phyloP scores from a whole-genome alignment of 768 basidiomycete genomes.

The Naganishia onofrii region DNA sequence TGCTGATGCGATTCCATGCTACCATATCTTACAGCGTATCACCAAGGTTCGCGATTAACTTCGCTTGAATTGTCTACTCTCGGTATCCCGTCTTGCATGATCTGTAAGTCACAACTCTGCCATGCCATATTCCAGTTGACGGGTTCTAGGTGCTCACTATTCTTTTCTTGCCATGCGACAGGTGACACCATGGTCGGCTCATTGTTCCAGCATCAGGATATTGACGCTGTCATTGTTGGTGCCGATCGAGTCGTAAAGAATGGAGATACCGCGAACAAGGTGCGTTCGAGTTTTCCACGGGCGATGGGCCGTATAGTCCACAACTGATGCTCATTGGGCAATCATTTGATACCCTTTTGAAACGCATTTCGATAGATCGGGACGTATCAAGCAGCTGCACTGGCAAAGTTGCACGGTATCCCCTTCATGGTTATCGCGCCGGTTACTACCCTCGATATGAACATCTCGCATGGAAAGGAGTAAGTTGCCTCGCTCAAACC shows the following conservation, averaged over 20 bases:
- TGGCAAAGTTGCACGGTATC: conserved; percentile 76
- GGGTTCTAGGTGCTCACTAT: too few relatives aligned
- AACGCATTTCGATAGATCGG: conserved; percentile 63
- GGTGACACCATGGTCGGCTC: conserved; percentile 93
- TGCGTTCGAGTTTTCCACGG: conserved; percentile 38
- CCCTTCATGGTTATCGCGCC: conserved; percentile 93
- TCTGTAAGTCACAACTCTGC: too few relatives aligned
- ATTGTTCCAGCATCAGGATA: conserved; percentile 77
- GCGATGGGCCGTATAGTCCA: background rate
- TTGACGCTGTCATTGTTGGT: conserved; percentile 81
- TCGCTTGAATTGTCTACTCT: conserved; percentile 83
- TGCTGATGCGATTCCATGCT: too few relatives aligned
- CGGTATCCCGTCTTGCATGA: conserved; percentile 81
- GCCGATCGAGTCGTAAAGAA: conserved; percentile 86
- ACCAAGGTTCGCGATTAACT: conserved; percentile 85
- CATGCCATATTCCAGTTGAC: too few relatives aligned
- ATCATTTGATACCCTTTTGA: background rate
- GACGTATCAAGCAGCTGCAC: conserved; percentile 92
- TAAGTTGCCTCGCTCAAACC: conserved; percentile 41
- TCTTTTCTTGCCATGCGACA: background rate
- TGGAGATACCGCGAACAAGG: conserved; percentile 97
- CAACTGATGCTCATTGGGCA: background rate
- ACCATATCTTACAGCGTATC: conserved; percentile 68
- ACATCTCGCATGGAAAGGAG: conserved; percentile 67
- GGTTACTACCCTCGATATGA: conserved; percentile 84